Evolutionary conservation across 2,329 filamentous ascomycete genomes (phyloP).

Genomic region (Sphaerulina musiva): DNA sequence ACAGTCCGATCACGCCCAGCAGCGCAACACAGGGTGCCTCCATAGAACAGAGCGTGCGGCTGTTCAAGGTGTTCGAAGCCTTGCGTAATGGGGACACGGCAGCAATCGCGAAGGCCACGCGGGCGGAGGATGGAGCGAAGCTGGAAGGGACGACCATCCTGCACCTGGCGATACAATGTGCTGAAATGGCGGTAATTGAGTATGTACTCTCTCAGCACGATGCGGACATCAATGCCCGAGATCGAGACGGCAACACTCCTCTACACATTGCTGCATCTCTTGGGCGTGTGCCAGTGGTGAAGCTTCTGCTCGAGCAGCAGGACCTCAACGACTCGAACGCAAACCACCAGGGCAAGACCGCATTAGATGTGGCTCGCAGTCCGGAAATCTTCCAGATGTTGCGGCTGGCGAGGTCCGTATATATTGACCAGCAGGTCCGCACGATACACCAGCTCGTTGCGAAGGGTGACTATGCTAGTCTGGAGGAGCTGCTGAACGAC

Average conservation of each 20-base stretch:
- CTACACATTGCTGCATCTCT: conserved; percentile 81
- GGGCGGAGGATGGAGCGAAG: conserved; percentile 40
- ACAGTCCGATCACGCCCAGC: conserved; percentile 19
- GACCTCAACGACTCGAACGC: conserved; percentile 81
- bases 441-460: conserved; percentile 75
- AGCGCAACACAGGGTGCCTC: conserved; percentile 36
- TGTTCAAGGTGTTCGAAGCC: conserved; percentile 91
- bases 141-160: conserved; percentile 82
- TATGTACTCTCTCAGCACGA: conserved; percentile 69
- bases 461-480: conserved; percentile 64
- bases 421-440: conserved; percentile 77
- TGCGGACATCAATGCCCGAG: conserved; percentile 74
- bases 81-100: conserved; percentile 84
- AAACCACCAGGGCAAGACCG: conserved; percentile 77
- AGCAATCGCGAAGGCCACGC: conserved; percentile 79
- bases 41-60: conserved; percentile 88
- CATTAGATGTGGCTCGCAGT: conserved; percentile 81
- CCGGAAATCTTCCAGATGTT: conserved; percentile 94
- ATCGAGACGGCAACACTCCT: conserved; percentile 87
- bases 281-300: conserved; percentile 72
- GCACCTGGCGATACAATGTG: conserved; percentile 91
- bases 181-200: conserved; percentile 85
- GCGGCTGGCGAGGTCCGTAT: conserved; percentile 82
- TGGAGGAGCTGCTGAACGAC: conserved; percentile 78
- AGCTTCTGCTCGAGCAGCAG: conserved; percentile 72